Evolutionary conservation across 1,284 basidiomycete species (phyloP), one percentile per base, ranked within the genome.

Genomic region (Ganoderma multipileum): DNA sequence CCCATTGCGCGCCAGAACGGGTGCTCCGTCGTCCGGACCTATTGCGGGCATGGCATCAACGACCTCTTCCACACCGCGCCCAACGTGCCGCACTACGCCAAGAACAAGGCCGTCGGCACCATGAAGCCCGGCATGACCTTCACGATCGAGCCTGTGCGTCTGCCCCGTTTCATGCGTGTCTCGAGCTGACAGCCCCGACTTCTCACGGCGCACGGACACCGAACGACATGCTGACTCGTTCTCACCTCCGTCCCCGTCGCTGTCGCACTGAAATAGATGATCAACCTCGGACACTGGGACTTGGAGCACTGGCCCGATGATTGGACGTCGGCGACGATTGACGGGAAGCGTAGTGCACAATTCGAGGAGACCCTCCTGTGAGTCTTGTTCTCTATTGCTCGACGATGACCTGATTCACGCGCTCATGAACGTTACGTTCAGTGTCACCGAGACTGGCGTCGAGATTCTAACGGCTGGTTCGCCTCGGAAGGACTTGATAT

Each of bases 321-420:
- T 76, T 98, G 97, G 97, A 98, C 96, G 2, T 95, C 96, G 0
- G 94, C 94, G 23, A 99, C 97, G 2, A 80, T 86, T 2, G 96
- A 98, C 80, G 97, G 96, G 38, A 92, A 93, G 78, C 86, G 87
- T 70, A 96, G 93, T 72, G 97, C 97, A 6, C 97, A 99, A 77
- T 98, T 98, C 76, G 97, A 99, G 80, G 97, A 99, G 76, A 98
- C 96, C 0, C 82, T 94, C 52, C 80, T 99, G 92, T 96, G 75
- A 77, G 93, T 85, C 61, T 63, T 64, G 38, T 20, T 63, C 12
- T 23, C 42, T 36, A 36, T 39, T 55, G 18, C 47, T 11, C 1
- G 23, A 28, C 20, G 9, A 42, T n/a, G 2, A 23, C 38, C 12
- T 14, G 39, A 7, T 26, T 26, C 36, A 41, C 36, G 3, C 12